Conservation (phyloP, 2,329 filamentous ascomycete species). For the Xylariaceae sp. region DNA sequence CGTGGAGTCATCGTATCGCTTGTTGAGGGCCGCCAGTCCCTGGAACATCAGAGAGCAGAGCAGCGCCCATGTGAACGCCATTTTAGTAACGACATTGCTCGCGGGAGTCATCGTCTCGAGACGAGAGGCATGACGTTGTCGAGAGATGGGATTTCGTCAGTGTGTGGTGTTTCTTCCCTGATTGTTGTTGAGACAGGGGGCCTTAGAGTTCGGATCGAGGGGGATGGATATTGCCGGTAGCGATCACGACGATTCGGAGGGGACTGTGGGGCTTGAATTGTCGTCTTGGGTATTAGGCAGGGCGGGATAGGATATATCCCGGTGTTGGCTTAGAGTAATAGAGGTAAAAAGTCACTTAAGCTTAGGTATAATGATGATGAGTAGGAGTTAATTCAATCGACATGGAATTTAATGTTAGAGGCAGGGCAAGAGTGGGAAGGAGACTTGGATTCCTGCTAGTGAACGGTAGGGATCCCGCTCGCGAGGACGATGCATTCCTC, state of each 20-base stretch:
- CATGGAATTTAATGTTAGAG: too few species aligned
- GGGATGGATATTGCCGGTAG: neutral
- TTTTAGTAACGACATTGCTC: constrained; percentile 16
- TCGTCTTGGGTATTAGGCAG: too few species aligned
- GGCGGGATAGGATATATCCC: too few species aligned
- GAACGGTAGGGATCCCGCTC: too few species aligned
- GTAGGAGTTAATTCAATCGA: too few species aligned
- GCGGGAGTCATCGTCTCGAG: constrained; percentile 1
- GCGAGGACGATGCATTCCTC: neutral
- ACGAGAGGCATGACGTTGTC: constrained; percentile 10
- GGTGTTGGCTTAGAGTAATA: too few species aligned
- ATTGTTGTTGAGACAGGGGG: neutral
- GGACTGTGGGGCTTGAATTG: neutral
- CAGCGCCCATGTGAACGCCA: constrained; percentile 22
- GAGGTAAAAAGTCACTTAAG: too few species aligned
- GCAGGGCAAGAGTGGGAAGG: too few species aligned
- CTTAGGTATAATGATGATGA: too few species aligned
- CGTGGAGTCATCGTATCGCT: constrained; percentile 30
- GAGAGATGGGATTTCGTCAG: neutral
- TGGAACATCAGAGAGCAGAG: constrained; percentile 21
- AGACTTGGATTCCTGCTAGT: too few species aligned
- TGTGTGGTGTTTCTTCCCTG: neutral
- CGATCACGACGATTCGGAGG: neutral
- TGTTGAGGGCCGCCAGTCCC: constrained; percentile 8
- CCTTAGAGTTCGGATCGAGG: constrained; percentile 6